A percentile compares a stretch with the other conserved stretches of the same genome.
Evolutionary conservation across 108 stramenopile species (phyloP).

Genomic region (Seminavis robusta): DNA sequence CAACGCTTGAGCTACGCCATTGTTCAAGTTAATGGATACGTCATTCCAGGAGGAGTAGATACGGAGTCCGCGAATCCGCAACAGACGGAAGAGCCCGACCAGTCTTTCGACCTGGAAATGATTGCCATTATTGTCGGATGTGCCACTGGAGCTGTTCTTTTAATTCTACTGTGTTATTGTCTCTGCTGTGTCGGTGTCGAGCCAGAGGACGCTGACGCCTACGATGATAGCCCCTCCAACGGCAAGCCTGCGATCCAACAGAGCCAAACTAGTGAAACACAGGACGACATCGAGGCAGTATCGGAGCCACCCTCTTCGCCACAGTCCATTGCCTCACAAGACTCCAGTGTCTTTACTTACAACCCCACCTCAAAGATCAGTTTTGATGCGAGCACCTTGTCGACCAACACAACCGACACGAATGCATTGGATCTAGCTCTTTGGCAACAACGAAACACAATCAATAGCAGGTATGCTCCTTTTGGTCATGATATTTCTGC

Average conservation of each 20-base stretch:
- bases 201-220: neutral
- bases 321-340: slow-evolving; percentile 24
- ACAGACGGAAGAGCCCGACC: neutral
- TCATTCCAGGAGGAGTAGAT: neutral
- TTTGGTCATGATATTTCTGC: too few relatives aligned
- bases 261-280: neutral
- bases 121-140: neutral
- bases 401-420: neutral
- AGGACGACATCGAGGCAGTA: neutral
- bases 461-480: too few relatives aligned
- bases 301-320: slow-evolving; percentile 14
- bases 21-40: neutral
- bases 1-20: neutral
- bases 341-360: slow-evolving; percentile 39
- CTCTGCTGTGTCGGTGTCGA: neutral
- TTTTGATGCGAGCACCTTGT: neutral
- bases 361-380: slow-evolving; percentile 11
- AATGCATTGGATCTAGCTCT: slow-evolving; percentile 1
- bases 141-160: neutral
- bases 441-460: slow-evolving; percentile 7
- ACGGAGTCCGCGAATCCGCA: neutral
- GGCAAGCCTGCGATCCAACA: neutral
- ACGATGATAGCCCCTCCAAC: neutral
- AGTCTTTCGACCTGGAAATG: neutral
- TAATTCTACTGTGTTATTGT: neutral